Evolutionary conservation across 1,284 basidiomycete genomes (phyloP).

Genomic region (Exobasidium cylindrosporum): DNA sequence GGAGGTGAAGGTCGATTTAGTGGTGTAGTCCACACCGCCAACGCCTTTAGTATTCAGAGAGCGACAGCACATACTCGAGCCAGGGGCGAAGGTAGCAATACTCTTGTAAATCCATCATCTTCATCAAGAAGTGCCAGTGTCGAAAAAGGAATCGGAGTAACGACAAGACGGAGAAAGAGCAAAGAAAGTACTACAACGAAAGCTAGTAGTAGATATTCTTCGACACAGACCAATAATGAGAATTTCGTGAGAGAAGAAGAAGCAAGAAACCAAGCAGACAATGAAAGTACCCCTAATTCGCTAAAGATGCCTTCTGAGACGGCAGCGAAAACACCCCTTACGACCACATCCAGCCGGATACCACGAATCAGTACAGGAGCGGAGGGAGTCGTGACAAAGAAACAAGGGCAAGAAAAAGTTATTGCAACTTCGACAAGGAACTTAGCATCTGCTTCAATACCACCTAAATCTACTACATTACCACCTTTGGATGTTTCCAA

Average conservation of each 20-base stretch:
- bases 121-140: constrained; percentile 3
- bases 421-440: neutral
- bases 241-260: neutral
- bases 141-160: constrained; percentile 9
- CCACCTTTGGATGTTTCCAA: constrained; percentile 1
- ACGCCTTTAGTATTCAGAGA: constrained; percentile 7
- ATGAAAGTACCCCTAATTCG: neutral
- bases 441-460: neutral
- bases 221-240: neutral
- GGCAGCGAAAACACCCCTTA: neutral
- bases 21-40: constrained; percentile 3
- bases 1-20: neutral
- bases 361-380: neutral
- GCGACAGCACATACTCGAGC: neutral
- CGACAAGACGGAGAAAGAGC: constrained; percentile 6
- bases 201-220: neutral
- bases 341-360: neutral
- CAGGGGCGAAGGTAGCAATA: neutral
- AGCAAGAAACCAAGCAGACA: neutral
- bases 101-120: neutral
- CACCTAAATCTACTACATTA: neutral
- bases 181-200: neutral
- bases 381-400: neutral
- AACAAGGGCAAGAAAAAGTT: neutral
- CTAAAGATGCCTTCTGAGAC: neutral